Evolutionary conservation across 257 asterid species (phyloP), one percentile per base, ranked within the genome.

Genomic region (Forsythia viridissima): DNA sequence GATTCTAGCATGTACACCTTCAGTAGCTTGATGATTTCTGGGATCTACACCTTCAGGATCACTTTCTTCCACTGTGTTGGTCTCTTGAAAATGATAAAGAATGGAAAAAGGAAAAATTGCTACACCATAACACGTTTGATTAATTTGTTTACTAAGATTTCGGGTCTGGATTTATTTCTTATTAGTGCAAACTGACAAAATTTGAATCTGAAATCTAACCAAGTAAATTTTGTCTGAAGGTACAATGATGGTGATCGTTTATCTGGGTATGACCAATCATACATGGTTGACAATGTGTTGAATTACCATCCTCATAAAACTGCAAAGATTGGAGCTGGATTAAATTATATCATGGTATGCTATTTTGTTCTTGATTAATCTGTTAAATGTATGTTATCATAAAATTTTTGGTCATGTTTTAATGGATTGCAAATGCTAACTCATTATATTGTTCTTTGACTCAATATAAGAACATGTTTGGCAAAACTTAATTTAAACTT

Each of bases 161-260:
- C 76, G 21, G 57, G 59, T 77, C 46, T 67, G 68, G 68, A 21
- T 21, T 57, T 61, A 3, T 10, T 44, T 44, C 15, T 3, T 61
- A 4, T 55, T 61, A 55, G 65, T 15, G 12, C 74, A 38, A 18
- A 36, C 11, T 1, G 39, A 52, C 46, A n/a, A n/a, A n/a, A n/a
- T n/a, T n/a, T n/a, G n/a, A n/a, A n/a, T n/a, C n/a, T n/a, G 39
- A 2, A 46, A 36, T 48, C 38, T 76, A 77, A 79, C 72, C 15
- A 48, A 21, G 80, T 74, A 72, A 44, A 52, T 52, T 81, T 75
- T 70, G 12, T 76, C 68, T 82, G 87, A 76, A 94, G 99, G 92
- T 89, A 88, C 91, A 93, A 84, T 72, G 97, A 93, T 77, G 98
- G 97, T 36, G 97, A 93, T 82, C 96, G 92, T 66, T 74, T 95